Percentiles rank a stretch among this genome's conserved stretches.
Conservation (phyloP, 768 basidiomycete genomes). For the Clathrus columnatus region DNA sequence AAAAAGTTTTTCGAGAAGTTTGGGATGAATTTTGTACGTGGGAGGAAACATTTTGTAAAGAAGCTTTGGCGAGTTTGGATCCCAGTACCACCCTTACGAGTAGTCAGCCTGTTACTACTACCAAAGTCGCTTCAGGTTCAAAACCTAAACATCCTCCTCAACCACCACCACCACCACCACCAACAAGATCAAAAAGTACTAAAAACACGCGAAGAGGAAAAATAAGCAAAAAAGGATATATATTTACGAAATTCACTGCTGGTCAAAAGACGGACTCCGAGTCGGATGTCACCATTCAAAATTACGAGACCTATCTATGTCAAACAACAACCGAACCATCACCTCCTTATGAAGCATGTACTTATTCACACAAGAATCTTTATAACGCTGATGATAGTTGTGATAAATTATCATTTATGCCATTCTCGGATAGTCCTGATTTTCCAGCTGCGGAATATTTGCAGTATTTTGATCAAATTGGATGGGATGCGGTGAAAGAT, state of each 20-base stretch:
- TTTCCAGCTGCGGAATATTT: constrained; percentile 38
- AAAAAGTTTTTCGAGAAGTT: constrained; percentile 10
- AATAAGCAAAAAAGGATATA: not conserved
- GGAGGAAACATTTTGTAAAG: constrained; percentile 14
- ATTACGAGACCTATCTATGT: not conserved
- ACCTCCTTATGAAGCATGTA: constrained; percentile 48
- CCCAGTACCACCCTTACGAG: constrained; percentile 19
- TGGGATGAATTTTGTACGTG: constrained; percentile 18
- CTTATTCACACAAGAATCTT: constrained; percentile 39
- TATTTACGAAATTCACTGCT: not conserved
- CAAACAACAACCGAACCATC: constrained; percentile 15
- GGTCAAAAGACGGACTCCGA: too few relatives aligned
- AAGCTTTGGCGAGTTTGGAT: constrained; percentile 11
- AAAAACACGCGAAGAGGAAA: too few relatives aligned
- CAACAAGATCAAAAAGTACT: too few relatives aligned
- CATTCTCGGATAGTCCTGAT: constrained; percentile 49
- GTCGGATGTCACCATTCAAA: not conserved
- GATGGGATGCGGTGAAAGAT: constrained; percentile 39
- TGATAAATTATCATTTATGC: constrained; percentile 45
- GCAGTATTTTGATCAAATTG: constrained; percentile 33
- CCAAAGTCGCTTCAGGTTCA: not conserved
- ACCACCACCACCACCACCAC: too few relatives aligned
- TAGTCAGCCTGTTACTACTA: constrained; percentile 10
- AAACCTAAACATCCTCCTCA: not conserved
- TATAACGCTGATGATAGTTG: constrained; percentile 50